Base-by-base conservation (phyloP, 176 grass and related monocot genomes). In the Bonia amplexicaulis region DNA sequence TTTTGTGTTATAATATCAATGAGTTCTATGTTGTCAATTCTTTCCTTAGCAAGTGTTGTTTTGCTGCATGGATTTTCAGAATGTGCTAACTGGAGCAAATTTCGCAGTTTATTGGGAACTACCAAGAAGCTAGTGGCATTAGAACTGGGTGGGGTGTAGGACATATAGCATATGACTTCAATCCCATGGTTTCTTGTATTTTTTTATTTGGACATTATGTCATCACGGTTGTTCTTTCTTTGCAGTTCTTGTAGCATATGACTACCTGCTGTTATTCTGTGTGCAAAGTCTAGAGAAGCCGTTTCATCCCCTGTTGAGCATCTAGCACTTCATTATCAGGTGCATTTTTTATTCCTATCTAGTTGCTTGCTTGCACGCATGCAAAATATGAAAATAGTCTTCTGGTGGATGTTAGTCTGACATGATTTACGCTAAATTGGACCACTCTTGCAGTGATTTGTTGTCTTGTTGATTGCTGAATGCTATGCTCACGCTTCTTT, bases 111-210 rank as follows among this genome's bases (percentile, higher is more conserved):
- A 93, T 98, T 71, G 96, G 96, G n/a, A 98, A 95, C 70, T 98
- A 95, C 45, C 91, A 99, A 89, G 96, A 99, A 87, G 82, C 88
- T 66, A 92, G 41, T 80, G 97, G 97, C 12, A 86, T 87, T 78
- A 96, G 79, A 87, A 99, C 92, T 79, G 97, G 97, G 14, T 99
- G 97, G 97, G 97, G 97, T 82, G 92, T 93, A 85, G 97, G 97
- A 84, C 46, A 69, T 84, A 41, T 46, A 76, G 39, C 42, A 74
- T 55, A 74, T 85, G 49, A 87, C 79, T 53, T 83, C 62, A 78
- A 77, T 73, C 88, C 69, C 42, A 4, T 89, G 8, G 12, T 23
- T 75, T 81, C 16, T 5, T 13, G 0, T 39, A 35, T 44, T 13
- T 71, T 41, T 67, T 61, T 39, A 61, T 49, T 87, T 61, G 13